A percentile compares a stretch with the other conserved stretches of the same genome.
Conservation (phyloP, 1,284 basidiomycete species). For the Singerocomus rubriflavus region DNA sequence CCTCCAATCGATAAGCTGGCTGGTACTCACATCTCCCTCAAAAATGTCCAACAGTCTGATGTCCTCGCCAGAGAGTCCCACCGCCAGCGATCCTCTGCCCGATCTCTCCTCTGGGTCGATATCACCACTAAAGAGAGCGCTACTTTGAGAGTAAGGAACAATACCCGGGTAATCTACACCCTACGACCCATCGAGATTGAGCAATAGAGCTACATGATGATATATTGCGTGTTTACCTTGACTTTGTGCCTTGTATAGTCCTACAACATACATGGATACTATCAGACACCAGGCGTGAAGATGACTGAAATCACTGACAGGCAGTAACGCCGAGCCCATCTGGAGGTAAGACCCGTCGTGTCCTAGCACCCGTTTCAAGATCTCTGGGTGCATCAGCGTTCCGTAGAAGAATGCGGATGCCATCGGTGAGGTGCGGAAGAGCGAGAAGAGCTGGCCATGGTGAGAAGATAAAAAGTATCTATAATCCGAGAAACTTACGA, state of each 20-base stretch:
- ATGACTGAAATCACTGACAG: constrained; percentile 33
- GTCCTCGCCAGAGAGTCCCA: constrained; percentile 59
- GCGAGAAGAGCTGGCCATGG: background rate
- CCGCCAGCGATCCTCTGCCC: constrained; percentile 71
- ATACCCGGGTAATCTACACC: constrained; percentile 78
- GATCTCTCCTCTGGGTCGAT: constrained; percentile 48
- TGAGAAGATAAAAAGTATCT: background rate
- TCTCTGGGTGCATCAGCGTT: constrained; percentile 71
- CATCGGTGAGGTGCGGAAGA: constrained; percentile 14
- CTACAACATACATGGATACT: constrained; percentile 33
- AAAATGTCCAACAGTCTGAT: constrained; percentile 67
- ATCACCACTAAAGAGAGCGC: constrained; percentile 41
- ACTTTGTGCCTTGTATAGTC: constrained; percentile 75
- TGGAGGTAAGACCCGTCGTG: constrained; percentile 54
- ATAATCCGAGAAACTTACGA: too few species aligned
- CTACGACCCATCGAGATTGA: constrained; percentile 34
- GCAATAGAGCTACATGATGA: background rate
- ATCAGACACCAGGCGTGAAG: background rate
- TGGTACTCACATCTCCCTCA: constrained; percentile 68
- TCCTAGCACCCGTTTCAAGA: constrained; percentile 61
- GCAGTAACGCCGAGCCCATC: constrained; percentile 53
- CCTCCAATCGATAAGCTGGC: background rate
- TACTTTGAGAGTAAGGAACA: constrained; percentile 50
- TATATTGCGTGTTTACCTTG: constrained; percentile 32
- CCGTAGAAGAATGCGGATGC: constrained; percentile 82